Evolutionary conservation across 345 rosid genomes (phyloP), one percentile per base, ranked within the genome.

Genomic region (Trapa bicornis): DNA sequence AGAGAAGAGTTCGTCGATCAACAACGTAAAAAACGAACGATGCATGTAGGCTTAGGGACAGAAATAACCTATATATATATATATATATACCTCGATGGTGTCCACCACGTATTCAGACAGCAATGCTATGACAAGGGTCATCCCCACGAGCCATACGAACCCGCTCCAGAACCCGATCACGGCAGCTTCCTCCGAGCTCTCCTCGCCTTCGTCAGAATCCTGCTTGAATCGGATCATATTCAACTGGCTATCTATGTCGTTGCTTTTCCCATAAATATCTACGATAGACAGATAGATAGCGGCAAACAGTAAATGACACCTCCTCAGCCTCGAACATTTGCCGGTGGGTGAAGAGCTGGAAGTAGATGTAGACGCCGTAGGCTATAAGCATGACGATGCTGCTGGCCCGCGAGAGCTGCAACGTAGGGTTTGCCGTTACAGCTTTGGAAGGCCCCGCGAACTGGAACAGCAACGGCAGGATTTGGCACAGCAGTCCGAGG

Each of bases 91-190:
- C 94, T 93, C 94, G 47, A 93, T 93, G 0, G 98, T 90, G 68
- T 73, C 80, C 47, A 90, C 98, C 37, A 87, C 88, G 72, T 80
- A 93, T 58, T 93, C 91, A 0, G 97, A 93, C 22, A 93, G 76
- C 69, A 93, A 53, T 54, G 95, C 88, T 11, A 93, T 81, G 72
- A 87, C 42, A 53, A 70, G 75, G 17, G 98, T 90, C 96, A 93
- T 91, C 70, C 92, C 96, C 6, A 85, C 72, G 47, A 93, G 85
- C 96, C 97, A 93, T 64, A 71, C 80, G 60, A 88, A 74, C 65
- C 86, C 94, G 65, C 98, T 88, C 91, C 92, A 83, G 65, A 93
- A 83, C 61, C 97, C 92, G 8, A 93, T 83, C 69, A 88, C 94
- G 0, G 97, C 75, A 3, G 67, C 67, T 77, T 90, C 97, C 57